Conservation (phyloP, 148 eudicot species). For the Tetragonia tetragonoides region DNA sequence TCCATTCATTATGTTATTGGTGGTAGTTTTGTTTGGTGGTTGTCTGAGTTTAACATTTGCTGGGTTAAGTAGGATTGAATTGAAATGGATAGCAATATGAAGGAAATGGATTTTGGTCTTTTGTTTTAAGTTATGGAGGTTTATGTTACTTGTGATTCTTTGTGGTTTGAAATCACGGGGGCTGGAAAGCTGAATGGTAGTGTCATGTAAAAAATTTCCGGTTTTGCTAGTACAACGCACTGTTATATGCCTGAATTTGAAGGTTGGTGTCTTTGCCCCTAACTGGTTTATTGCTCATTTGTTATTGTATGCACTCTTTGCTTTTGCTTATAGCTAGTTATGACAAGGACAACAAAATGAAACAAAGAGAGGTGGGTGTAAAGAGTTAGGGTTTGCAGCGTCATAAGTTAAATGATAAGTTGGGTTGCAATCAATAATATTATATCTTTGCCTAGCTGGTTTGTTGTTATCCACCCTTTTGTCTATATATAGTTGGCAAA, state of each 20-base stretch:
- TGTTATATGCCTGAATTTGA: not conserved
- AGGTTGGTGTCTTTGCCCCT: not conserved
- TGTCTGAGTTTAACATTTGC: not conserved
- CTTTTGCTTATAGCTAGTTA: not conserved
- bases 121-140: not conserved
- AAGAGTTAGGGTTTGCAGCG: not conserved
- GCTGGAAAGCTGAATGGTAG: not conserved
- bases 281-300: not conserved
- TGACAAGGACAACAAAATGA: not conserved
- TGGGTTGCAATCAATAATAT: not conserved
- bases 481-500: no score
- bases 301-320: not conserved
- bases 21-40: not conserved
- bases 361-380: not conserved
- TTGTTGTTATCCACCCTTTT: no score
- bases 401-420: not conserved
- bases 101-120: not conserved
- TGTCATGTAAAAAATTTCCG: not conserved
- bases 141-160: not conserved
- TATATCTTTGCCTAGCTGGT: not conserved
- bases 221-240: not conserved
- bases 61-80: not conserved
- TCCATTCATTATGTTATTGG: not conserved
- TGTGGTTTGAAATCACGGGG: not conserved
- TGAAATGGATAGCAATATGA: not conserved